phyloP scores from a whole-genome alignment of 805 yeast genomes.

The Millerozyma miso region DNA sequence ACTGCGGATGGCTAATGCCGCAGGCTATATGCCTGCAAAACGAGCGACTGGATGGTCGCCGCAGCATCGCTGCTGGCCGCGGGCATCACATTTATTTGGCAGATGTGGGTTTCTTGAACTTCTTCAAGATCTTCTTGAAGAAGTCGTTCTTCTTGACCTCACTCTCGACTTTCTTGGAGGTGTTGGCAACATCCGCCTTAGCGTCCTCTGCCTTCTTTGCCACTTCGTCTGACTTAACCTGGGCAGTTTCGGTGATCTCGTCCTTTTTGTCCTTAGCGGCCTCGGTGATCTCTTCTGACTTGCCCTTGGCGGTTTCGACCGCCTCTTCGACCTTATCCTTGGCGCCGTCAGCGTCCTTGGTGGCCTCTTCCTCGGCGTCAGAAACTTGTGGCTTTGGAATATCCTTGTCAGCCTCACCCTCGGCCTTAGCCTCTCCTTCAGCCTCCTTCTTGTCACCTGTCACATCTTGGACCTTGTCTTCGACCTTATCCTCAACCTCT shows the following conservation, averaged over 20 bases:
- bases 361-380: slow-evolving; percentile 8
- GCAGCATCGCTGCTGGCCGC: background rate
- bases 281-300: slow-evolving; percentile 6
- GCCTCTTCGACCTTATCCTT: slow-evolving; percentile 7
- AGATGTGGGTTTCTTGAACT: slow-evolving; percentile 29
- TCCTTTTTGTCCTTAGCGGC: slow-evolving; percentile 5
- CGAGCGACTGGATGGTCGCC: background rate
- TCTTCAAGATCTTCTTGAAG: slow-evolving; percentile 32
- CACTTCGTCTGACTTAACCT: slow-evolving; percentile 3
- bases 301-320: slow-evolving; percentile 6
- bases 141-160: slow-evolving; percentile 35
- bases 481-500: slow-evolving; percentile 7
- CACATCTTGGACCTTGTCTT: slow-evolving; percentile 5
- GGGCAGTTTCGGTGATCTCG: slow-evolving; percentile 4
- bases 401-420: slow-evolving; percentile 1
- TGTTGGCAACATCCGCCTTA: slow-evolving; percentile 25
- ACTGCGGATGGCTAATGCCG: too few relatives aligned
- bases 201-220: slow-evolving; percentile 13
- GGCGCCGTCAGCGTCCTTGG: slow-evolving; percentile 6
- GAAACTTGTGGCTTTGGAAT: slow-evolving; percentile 5
- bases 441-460: slow-evolving; percentile 7
- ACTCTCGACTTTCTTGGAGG: slow-evolving; percentile 25
- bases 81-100: slow-evolving; percentile 5
- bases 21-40: too few relatives aligned
- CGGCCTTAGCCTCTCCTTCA: slow-evolving; percentile 2